Evolutionary conservation across 2,329 filamentous ascomycete species (phyloP), one percentile per base, ranked within the genome.

Genomic region (Chaetomium sp.): DNA sequence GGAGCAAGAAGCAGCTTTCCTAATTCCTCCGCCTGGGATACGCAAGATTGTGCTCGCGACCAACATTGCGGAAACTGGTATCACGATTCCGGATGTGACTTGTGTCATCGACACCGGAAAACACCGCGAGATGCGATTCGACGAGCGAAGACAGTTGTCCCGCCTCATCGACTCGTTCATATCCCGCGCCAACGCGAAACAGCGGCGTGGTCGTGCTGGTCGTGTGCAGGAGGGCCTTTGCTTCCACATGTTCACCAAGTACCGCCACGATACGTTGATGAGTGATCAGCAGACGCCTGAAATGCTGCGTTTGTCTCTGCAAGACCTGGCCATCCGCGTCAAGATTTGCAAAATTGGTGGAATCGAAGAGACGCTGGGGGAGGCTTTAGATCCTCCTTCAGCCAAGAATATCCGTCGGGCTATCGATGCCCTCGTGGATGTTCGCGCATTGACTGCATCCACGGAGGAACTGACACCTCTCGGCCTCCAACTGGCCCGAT

Each of bases 51-150:
- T 99, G 1, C 80, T 99, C 53, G 91, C 94, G 1, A 99, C 94
- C 11, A 99, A 99, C 67, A 99, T 99, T 69, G 94, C 94, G 4
- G 94, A 99, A 70, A 99, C 94, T 0, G 94, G 94, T 75, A 96
- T 99, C 67, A 99, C 94, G 0, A 99, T 99, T 62, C 94, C 94
- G 1, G 94, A 99, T 68, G 89, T 99, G 35, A 97, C 94, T 0
- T 96, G 91, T 64, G 94, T 99, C 46, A 88, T 99, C 56, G 94
- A 99, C 70, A 91, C 91, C 0, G 94, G 94, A 55, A 97, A 96
- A 71, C 92, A 97, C 71, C 91, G 95, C 62, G 92, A 96, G 71
- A 96, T 96, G 92, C 80, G 92, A 34, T 97, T 95, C 65, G 92
- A 99, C 67, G 94, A 99, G 73, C 84, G 89, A 54, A 81, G 91